phyloP scores from a whole-genome alignment of 305 asterid species.

The Withania somnifera region DNA sequence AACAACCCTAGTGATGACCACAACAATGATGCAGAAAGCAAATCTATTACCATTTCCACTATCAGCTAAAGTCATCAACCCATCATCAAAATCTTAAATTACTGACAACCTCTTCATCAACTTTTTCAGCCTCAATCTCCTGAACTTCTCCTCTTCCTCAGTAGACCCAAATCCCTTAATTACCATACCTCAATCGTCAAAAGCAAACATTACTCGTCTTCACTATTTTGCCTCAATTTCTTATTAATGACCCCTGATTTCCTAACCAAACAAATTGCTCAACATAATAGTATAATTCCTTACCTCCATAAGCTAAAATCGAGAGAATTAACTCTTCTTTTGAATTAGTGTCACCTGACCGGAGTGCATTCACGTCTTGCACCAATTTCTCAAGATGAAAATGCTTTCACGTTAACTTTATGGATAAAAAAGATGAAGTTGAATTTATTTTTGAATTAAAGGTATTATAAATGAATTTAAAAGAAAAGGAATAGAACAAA shows the following conservation, averaged over 20 bases:
- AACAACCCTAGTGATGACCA: slow-evolving; percentile 64
- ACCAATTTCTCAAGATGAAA: slow-evolving; percentile 78
- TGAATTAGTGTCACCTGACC: slow-evolving; percentile 16
- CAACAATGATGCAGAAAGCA: slow-evolving; percentile 49
- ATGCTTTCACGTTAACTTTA: slow-evolving; percentile 85
- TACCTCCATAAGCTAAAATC: slow-evolving; percentile 63
- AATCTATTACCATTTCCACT: slow-evolving; percentile 63
- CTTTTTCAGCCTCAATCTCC: slow-evolving; percentile 68
- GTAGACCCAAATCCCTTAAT: slow-evolving; percentile 34
- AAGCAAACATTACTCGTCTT: slow-evolving; percentile 43
- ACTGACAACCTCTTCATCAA: slow-evolving; percentile 64
- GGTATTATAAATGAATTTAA: no score
- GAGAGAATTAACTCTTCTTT: slow-evolving; percentile 19
- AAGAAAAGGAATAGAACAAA: no score
- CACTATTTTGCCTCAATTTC: slow-evolving; percentile 31
- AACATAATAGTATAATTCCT: slow-evolving; percentile 66
- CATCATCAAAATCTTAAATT: slow-evolving; percentile 85
- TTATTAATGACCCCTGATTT: slow-evolving; percentile 72
- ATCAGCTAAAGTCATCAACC: slow-evolving; percentile 76
- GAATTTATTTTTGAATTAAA: no score
- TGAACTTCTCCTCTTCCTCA: slow-evolving; percentile 38
- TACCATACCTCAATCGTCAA: slow-evolving; percentile 27
- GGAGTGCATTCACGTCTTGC: slow-evolving; percentile 68
- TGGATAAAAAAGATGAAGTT: no score
- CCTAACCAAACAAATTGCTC: slow-evolving; percentile 89